phyloP scores from a whole-genome alignment of 139 green algal species.

The Auxenochlorella protothecoides region DNA sequence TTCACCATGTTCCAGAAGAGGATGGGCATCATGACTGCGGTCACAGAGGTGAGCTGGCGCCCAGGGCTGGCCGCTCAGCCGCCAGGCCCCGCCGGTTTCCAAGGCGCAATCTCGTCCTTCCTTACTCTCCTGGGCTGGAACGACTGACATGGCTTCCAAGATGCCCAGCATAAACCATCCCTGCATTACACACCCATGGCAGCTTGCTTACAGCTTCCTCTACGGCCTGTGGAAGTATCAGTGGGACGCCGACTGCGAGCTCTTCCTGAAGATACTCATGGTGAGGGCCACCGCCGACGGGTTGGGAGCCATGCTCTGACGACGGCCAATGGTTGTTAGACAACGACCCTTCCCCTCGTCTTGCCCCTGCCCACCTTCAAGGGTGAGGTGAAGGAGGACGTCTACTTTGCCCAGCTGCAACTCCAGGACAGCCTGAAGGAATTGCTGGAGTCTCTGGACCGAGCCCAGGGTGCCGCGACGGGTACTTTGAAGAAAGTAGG shows the following conservation, averaged over 20 bases:
- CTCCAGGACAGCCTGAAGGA: slow-evolving; percentile 33
- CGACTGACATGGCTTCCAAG: not conserved
- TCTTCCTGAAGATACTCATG: slow-evolving; percentile 49
- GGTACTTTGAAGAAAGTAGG: slow-evolving; percentile 24
- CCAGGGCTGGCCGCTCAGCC: no score
- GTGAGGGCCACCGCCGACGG: not conserved
- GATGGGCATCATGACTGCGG: slow-evolving; percentile 29
- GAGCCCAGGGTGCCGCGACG: slow-evolving; percentile 12
- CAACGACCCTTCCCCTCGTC: not conserved
- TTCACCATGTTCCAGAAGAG: slow-evolving; percentile 37
- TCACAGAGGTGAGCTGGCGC: slow-evolving; percentile 28
- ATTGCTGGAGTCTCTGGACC: slow-evolving; percentile 30
- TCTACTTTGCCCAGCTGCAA: slow-evolving; percentile 37
- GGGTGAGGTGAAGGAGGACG: slow-evolving; percentile 44
- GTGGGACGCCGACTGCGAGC: slow-evolving; percentile 56
- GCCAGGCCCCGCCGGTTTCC: no score
- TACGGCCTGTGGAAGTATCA: slow-evolving; percentile 40
- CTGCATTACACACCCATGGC: not conserved
- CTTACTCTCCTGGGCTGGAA: no score
- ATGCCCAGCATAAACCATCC: not conserved
- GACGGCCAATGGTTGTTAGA: not conserved
- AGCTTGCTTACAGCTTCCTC: slow-evolving; percentile 51
- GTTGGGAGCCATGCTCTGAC: not conserved
- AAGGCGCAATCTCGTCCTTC: no score
- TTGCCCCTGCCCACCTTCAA: not conserved